Evolutionary conservation across 352 stramenopile genomes (phyloP).

Genomic region (Phytophthora meadii): DNA sequence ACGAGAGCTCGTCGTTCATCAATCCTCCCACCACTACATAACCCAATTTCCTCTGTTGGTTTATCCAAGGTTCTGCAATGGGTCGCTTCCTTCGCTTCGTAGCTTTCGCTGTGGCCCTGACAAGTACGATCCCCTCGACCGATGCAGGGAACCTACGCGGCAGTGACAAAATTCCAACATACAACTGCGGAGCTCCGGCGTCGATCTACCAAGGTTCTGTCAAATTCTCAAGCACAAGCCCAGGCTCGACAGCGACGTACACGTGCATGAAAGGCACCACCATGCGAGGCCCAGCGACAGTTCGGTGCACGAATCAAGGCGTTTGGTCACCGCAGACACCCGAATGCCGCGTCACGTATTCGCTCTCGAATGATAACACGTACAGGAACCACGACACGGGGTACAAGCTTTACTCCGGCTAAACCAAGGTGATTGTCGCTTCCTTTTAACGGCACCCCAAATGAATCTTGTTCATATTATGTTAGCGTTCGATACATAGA

Average conservation of each 20-base stretch:
- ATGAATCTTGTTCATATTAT: slow-evolving; percentile 28
- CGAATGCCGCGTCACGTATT: slow-evolving; percentile 56
- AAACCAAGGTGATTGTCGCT: slow-evolving; percentile 13
- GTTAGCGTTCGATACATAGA: slow-evolving; percentile 28
- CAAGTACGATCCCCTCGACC: not conserved
- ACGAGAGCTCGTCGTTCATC: slow-evolving; percentile 3
- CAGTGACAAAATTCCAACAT: slow-evolving; percentile 11
- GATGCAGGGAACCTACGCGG: slow-evolving; percentile 38
- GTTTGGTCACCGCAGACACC: slow-evolving; percentile 44
- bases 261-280: slow-evolving; percentile 50
- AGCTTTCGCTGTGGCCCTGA: not conserved
- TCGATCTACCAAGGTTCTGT: slow-evolving; percentile 51
- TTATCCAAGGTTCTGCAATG: slow-evolving; percentile 17
- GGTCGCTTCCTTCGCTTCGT: slow-evolving; percentile 4
- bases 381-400: slow-evolving; percentile 62
- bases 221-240: slow-evolving; percentile 44
- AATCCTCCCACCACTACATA: too few species aligned
- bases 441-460: slow-evolving; percentile 1
- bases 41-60: too few species aligned
- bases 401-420: slow-evolving; percentile 65
- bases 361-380: slow-evolving; percentile 53
- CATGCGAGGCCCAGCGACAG: slow-evolving; percentile 38
- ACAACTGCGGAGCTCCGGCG: slow-evolving; percentile 33
- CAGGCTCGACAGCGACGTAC: slow-evolving; percentile 45
- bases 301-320: slow-evolving; percentile 46